Evolutionary conservation across 768 basidiomycete species (phyloP).

Genomic region (Mycena polygramma): DNA sequence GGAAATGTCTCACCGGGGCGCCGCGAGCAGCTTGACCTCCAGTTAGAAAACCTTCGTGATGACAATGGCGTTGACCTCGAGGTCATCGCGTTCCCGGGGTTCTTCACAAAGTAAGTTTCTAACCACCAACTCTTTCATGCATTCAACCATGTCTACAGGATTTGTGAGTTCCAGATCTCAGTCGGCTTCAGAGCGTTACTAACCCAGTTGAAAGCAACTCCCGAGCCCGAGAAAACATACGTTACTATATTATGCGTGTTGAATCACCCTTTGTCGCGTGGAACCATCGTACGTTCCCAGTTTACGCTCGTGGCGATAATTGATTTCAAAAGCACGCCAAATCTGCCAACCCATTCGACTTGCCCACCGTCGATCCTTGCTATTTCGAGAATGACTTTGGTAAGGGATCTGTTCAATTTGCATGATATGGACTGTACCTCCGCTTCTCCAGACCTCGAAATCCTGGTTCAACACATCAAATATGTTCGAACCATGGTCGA

Average conservation of each 20-base stretch:
- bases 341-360: constrained; percentile 18
- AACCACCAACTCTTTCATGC: constrained; percentile 10
- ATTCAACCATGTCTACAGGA: constrained; percentile 1
- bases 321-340: constrained; percentile 23
- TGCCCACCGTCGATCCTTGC: constrained; percentile 22
- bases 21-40: constrained; percentile 55
- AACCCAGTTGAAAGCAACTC: constrained; percentile 21
- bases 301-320: too few relatives aligned
- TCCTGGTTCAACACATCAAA: constrained; percentile 51
- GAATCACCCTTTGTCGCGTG: constrained; percentile 63
- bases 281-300: constrained; percentile 56
- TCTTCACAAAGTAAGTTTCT: constrained; percentile 26
- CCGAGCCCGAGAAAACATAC: constrained; percentile 57
- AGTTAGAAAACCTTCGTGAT: constrained; percentile 47
- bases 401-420: neutral
- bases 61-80: constrained; percentile 44
- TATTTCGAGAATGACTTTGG: constrained; percentile 30
- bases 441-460: constrained; percentile 45
- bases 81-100: constrained; percentile 43
- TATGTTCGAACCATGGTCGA: constrained; percentile 44
- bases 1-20: constrained; percentile 48
- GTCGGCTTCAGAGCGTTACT: neutral
- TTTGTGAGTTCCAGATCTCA: neutral
- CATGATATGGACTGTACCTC: constrained; percentile 5
- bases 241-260: constrained; percentile 50